Percentiles rank a stretch among this genome's conserved stretches.
These are phyloP conservation scores for Candida bentonensis DNA, from an alignment of 805 yeast genomes.

Conservation along the genomic window DNA sequence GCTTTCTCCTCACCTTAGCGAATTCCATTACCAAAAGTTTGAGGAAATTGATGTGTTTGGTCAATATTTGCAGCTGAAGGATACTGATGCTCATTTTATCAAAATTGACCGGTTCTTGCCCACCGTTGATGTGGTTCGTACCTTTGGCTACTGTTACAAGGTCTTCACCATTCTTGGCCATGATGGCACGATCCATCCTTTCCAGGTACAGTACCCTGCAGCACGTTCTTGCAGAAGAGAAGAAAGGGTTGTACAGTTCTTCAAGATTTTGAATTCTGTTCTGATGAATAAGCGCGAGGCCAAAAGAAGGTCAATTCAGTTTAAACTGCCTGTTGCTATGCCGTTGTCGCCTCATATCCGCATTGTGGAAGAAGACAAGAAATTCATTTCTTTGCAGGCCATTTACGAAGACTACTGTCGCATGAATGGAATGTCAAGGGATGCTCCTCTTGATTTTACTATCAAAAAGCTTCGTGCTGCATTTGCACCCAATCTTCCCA, in stretches of 20 bases:
- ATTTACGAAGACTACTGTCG: slow-evolving; percentile 82
- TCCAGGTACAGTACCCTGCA: slow-evolving; percentile 95
- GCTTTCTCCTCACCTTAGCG: slow-evolving; percentile 87
- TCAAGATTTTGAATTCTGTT: slow-evolving; percentile 75
- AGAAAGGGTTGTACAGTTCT: slow-evolving; percentile 83
- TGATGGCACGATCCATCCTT: slow-evolving; percentile 82
- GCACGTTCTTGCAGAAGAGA: slow-evolving; percentile 96
- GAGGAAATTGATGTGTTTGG: slow-evolving; percentile 98
- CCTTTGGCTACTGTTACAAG: slow-evolving; percentile 81
- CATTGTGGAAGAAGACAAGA: slow-evolving; percentile 67
- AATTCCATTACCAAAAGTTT: slow-evolving; percentile 95
- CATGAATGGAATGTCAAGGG: slow-evolving; percentile 57
- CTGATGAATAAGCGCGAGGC: slow-evolving; percentile 73
- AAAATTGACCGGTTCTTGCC: slow-evolving; percentile 91
- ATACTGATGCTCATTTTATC: slow-evolving; percentile 76
- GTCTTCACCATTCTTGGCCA: slow-evolving; percentile 82
- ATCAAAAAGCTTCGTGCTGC: slow-evolving; percentile 82
- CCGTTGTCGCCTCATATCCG: slow-evolving; percentile 93
- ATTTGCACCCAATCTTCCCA: slow-evolving; percentile 82
- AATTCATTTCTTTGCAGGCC: slow-evolving; percentile 62
- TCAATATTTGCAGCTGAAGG: slow-evolving; percentile 79
- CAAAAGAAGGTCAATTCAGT: slow-evolving; percentile 68
- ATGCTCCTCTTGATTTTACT: slow-evolving; percentile 79
- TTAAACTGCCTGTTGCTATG: slow-evolving; percentile 81
- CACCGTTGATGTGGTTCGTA: slow-evolving; percentile 73